Evolutionary conservation across 345 rosid genomes (phyloP).

Genomic region (Dipteronia sinensis): DNA sequence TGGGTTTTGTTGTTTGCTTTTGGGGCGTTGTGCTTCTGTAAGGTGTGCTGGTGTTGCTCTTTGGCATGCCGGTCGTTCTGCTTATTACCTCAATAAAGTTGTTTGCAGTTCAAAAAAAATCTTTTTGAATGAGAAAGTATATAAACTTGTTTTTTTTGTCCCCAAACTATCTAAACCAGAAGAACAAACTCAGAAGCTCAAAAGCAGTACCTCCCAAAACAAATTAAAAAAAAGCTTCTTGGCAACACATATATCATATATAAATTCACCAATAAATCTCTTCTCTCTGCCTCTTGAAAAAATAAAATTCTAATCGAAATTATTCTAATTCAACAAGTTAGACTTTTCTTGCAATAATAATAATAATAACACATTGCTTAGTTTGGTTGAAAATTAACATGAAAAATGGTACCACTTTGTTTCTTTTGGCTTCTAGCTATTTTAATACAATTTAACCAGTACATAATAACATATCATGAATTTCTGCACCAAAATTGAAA

Average conservation of each 20-base stretch:
- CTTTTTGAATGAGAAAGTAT: constrained; percentile 2
- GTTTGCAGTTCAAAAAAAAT: no score
- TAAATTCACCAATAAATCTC: constrained; percentile 12
- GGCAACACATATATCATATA: neutral
- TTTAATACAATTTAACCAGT: no score
- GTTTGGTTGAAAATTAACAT: constrained; percentile 34
- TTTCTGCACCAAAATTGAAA: no score
- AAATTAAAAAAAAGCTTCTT: constrained; percentile 31
- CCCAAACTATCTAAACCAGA: constrained; percentile 27
- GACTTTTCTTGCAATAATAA: constrained; percentile 9
- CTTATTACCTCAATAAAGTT: no score
- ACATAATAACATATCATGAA: no score
- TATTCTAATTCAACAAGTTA: constrained; percentile 13
- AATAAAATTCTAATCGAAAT: neutral
- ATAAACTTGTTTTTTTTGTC: neutral
- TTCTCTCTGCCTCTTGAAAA: neutral
- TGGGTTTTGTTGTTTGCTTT: no score
- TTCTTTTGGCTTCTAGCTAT: no score
- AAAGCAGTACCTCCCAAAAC: constrained; percentile 39
- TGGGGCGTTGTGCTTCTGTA: no score
- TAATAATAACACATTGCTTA: neutral
- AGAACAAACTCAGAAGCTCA: constrained; percentile 34
- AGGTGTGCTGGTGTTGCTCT: no score
- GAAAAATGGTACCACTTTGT: no score
- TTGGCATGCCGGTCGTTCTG: no score